Conservation (phyloP, 441 rosid species). For the Croton laevigatus region DNA sequence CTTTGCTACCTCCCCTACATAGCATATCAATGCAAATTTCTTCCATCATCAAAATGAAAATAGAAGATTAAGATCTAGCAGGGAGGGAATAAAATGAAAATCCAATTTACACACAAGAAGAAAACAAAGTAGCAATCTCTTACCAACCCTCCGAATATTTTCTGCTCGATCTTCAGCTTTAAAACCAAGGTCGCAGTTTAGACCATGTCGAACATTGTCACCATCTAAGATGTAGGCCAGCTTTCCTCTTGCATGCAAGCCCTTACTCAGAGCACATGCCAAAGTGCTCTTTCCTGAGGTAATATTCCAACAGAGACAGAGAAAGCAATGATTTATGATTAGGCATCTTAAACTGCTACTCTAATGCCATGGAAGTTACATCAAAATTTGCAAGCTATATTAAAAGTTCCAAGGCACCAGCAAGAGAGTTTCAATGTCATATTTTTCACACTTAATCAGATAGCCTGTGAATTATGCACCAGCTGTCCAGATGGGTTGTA, state of each 20-base stretch:
- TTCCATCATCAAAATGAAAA: not conserved
- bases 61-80: not conserved
- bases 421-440: not conserved
- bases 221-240: slow-evolving; percentile 84
- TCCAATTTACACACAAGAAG: not conserved
- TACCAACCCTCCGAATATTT: slow-evolving; percentile 90
- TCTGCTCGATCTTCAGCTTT: slow-evolving; percentile 86
- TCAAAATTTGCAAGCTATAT: not conserved
- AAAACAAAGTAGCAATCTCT: slow-evolving; percentile 9
- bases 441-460: not conserved
- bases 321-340: not conserved
- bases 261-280: slow-evolving; percentile 77
- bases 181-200: slow-evolving; percentile 81
- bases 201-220: slow-evolving; percentile 87
- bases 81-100: not conserved
- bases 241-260: slow-evolving; percentile 65
- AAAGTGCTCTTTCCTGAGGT: slow-evolving; percentile 78
- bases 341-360: not conserved
- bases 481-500: not conserved
- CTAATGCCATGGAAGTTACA: not conserved
- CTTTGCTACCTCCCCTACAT: slow-evolving; percentile 83
- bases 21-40: not conserved
- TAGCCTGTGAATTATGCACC: not conserved
- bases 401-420: not conserved
- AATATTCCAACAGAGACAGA: not conserved